Evolutionary conservation across 495 filamentous ascomycete genomes (phyloP).

Genomic region (Penicillium desertorum): DNA sequence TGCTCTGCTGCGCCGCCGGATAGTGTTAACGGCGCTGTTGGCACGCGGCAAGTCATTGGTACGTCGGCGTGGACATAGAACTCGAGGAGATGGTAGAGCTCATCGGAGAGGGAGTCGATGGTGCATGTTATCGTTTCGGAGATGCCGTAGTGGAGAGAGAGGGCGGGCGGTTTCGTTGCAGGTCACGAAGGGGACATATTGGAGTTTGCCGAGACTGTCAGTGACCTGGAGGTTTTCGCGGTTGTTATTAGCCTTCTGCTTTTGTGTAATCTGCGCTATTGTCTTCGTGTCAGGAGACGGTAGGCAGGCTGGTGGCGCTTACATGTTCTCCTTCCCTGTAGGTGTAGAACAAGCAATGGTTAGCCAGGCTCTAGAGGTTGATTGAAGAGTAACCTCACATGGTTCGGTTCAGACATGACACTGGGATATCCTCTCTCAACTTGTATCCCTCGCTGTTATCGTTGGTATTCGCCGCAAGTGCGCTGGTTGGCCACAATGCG

Average conservation of each 20-base stretch:
- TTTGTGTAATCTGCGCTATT: conserved; percentile 3
- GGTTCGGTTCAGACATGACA: conserved; percentile 66
- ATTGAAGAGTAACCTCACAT: conserved; percentile 49
- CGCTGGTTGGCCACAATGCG: conserved; percentile 25
- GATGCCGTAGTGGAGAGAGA: conserved; percentile 79
- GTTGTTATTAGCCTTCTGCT: conserved; percentile 18
- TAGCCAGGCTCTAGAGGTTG: conserved; percentile 14
- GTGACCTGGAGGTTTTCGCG: conserved; percentile 59
- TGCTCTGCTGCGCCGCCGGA: conserved; percentile 17
- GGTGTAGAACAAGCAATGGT: conserved; percentile 8
- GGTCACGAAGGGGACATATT: conserved; percentile 89
- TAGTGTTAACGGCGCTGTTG: conserved; percentile 61
- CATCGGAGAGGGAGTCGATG: conserved; percentile 77
- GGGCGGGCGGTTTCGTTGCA: conserved; percentile 88
- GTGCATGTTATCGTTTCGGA: conserved; percentile 84
- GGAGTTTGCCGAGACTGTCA: conserved; percentile 73
- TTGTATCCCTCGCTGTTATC: conserved; percentile 50
- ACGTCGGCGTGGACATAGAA: conserved; percentile 98
- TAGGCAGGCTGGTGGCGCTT: conserved; percentile 27
- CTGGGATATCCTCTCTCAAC: conserved; percentile 55
- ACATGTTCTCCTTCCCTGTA: conserved; percentile 59
- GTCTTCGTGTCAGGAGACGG: background rate
- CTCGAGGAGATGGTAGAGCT: conserved; percentile 94
- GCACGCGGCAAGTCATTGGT: conserved; percentile 88
- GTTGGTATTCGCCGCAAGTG: conserved; percentile 32